Evolutionary conservation across 257 asterid genomes (phyloP), one percentile per base, ranked within the genome.

Genomic region (Coffea canephora): DNA sequence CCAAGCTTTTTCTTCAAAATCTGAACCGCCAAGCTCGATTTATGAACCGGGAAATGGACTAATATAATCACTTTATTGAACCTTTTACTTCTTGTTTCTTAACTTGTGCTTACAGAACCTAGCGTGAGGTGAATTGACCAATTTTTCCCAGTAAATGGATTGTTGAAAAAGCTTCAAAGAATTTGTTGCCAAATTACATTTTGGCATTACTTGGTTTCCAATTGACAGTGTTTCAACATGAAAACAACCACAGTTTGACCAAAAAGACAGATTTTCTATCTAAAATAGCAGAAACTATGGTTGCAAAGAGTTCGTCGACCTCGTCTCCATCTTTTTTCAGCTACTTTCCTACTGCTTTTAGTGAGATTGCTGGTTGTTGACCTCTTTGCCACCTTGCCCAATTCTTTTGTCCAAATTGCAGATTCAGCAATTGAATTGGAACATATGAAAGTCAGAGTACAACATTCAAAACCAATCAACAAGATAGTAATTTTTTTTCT

Each of bases 281-380:
- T 27, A 0, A 65, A 65, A 65, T 25, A 27, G 11, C 8, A 27
- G 9, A 27, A 67, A n/a, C 19, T 39, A 39, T 36, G 73, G 52
- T 43, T 18, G 73, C 15, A 41, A 69, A 41, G 31, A 36, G 4
- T n/a, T 69, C 15, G 45, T 69, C 16, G 52, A 69, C 27, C 31
- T 18, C 50, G 6, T 6, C 4, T 5, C 25, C 1, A 23, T n/a
- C 10, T 0, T 68, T 36, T 18, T 16, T 34, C 14, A 5, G 25
- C 45, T 13, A 67, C 41, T 67, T 67, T 31, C 41, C 16, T 34
- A 6, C 48, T 31, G n/a, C n/a, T 12, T 4, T 10, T 13, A 21
- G 36, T 31, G 15, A 66, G 65, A 73, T 73, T 73, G 74, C 45
- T 55, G 78, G 46, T 55, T 16, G 78, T 74, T 74, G 78, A 52